These are phyloP conservation scores for Ophiocordyceps polyrhachis-furcata DNA, from an alignment of 2,329 filamentous ascomycete genomes.

Conservation along the genomic window DNA sequence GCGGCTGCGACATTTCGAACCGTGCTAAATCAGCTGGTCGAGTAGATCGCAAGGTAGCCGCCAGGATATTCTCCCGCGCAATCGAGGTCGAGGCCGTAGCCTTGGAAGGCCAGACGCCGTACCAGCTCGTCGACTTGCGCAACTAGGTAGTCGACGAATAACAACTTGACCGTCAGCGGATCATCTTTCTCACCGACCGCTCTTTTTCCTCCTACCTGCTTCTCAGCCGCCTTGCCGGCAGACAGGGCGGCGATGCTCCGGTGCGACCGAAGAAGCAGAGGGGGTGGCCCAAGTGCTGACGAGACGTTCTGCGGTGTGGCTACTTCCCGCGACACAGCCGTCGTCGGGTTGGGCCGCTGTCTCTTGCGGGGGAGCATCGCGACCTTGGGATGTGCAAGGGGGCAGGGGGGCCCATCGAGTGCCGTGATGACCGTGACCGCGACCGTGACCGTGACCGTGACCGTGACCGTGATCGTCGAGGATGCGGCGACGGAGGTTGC, in stretches of 20 bases:
- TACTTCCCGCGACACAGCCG: constrained; percentile 5
- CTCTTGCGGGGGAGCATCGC: constrained; percentile 17
- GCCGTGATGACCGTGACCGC: too few species aligned
- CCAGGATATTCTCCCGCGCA: constrained; percentile 40
- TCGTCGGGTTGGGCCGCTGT: constrained; percentile 11
- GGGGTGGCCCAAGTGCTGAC: constrained; percentile 1
- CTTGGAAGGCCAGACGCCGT: constrained; percentile 43
- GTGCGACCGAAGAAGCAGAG: neutral
- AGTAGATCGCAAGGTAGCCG: constrained; percentile 30
- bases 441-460: neutral
- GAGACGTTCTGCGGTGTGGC: constrained; percentile 3
- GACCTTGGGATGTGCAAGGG: neutral
- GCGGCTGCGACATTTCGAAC: constrained; percentile 18
- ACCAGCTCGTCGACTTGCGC: constrained; percentile 39
- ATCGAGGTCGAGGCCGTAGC: constrained; percentile 40
- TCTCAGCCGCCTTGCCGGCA: constrained; percentile 1
- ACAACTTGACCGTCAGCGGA: neutral
- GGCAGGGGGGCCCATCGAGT: neutral
- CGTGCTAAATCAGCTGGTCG: constrained; percentile 29
- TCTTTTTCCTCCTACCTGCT: constrained; percentile 2
- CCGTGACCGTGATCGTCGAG: neutral
- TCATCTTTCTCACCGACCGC: neutral
- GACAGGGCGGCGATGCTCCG: neutral
- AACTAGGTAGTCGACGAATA: constrained; percentile 20
- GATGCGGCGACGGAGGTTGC: too few species aligned